Evolutionary conservation across 352 stramenopile genomes (phyloP).

Genomic region (Globisporangium middletonii): DNA sequence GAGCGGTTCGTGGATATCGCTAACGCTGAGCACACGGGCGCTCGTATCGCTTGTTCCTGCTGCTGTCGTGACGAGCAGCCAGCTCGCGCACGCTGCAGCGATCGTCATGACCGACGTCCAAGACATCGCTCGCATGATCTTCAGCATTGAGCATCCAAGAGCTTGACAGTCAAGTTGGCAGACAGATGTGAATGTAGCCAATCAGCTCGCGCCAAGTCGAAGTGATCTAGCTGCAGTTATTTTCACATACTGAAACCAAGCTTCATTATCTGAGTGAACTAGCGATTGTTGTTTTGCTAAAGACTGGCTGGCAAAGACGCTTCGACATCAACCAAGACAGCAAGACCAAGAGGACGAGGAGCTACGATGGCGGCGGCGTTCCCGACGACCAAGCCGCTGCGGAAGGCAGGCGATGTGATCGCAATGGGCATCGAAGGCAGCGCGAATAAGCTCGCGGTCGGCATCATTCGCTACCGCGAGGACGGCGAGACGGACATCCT

Average conservation of each 20-base stretch:
- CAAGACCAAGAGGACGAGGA: neutral
- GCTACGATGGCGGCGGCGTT: conserved; percentile 12
- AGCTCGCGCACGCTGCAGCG: neutral
- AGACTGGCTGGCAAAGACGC: neutral
- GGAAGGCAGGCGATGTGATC: conserved; percentile 75
- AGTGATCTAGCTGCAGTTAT: neutral
- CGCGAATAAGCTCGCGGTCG: conserved; percentile 97
- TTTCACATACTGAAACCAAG: no score
- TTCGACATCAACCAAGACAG: neutral
- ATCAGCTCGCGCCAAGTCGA: conserved; percentile 19
- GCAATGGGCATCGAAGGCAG: conserved; percentile 98
- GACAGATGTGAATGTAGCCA: conserved; percentile 21
- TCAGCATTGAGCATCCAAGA: neutral
- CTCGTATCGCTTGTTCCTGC: neutral
- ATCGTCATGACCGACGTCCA: neutral
- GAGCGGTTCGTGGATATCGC: conserved; percentile 43
- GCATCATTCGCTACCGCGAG: conserved; percentile 66
- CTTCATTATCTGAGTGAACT: no score
- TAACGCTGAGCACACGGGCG: conserved; percentile 8
- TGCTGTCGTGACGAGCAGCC: neutral
- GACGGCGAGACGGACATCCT: conserved; percentile 91
- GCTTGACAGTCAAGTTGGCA: neutral
- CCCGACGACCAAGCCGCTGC: conserved; percentile 26
- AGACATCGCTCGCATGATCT: neutral
- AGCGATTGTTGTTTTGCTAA: neutral